Evolutionary conservation across 2,329 filamentous ascomycete species (phyloP).

Genomic region (Alternaria ventricosa): DNA sequence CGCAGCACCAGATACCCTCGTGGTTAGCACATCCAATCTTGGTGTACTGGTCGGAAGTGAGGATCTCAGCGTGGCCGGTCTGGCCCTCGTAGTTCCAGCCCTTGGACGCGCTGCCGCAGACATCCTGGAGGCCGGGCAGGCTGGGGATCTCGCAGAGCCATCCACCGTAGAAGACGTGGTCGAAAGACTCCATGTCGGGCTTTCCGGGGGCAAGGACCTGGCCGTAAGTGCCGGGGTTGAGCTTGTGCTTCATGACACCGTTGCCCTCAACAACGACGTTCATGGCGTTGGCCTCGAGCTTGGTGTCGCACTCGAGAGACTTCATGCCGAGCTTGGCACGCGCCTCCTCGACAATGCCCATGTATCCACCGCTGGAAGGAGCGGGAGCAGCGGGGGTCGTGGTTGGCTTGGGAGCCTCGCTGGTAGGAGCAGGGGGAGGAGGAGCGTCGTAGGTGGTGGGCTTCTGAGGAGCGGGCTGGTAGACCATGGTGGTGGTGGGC

Average conservation of each 20-base stretch:
- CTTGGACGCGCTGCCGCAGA: slow-evolving; percentile 30
- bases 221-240: slow-evolving; percentile 36
- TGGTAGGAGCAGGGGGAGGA: slow-evolving; percentile 6
- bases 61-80: slow-evolving; percentile 43
- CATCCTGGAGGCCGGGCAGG: slow-evolving; percentile 31
- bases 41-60: slow-evolving; percentile 31
- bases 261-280: slow-evolving; percentile 31
- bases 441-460: slow-evolving; percentile 7
- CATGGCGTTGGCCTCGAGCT: slow-evolving; percentile 36
- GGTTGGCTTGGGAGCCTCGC: slow-evolving; percentile 12
- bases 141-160: slow-evolving; percentile 45
- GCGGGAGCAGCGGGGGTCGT: slow-evolving; percentile 12
- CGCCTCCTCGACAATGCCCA: slow-evolving; percentile 35
- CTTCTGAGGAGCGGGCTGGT: neutral
- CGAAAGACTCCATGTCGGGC: slow-evolving; percentile 25
- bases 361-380: slow-evolving; percentile 29
- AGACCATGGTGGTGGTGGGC: slow-evolving; percentile 1
- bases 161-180: slow-evolving; percentile 41
- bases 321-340: slow-evolving; percentile 37
- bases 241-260: slow-evolving; percentile 43
- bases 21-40: slow-evolving; percentile 38
- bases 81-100: slow-evolving; percentile 40
- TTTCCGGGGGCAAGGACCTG: slow-evolving; percentile 40
- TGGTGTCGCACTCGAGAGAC: slow-evolving; percentile 20
- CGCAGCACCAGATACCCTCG: slow-evolving; percentile 41